Evolutionary conservation across 2,329 filamentous ascomycete species (phyloP).

Genomic region (Endothia cerciana): DNA sequence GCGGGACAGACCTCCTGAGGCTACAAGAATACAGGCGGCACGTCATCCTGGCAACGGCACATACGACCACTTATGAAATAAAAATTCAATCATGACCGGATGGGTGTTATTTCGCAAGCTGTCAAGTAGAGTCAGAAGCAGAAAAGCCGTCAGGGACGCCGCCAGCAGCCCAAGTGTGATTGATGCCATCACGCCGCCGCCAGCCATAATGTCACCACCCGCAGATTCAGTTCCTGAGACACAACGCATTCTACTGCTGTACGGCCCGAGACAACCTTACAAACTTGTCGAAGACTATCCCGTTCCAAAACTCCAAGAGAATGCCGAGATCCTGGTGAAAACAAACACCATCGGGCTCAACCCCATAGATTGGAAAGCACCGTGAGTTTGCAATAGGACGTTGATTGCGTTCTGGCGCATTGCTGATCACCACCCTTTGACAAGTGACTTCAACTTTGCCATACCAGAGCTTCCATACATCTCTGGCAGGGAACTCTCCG

Average conservation of each 20-base stretch:
- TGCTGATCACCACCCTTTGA: not conserved
- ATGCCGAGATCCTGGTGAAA: conserved; percentile 63
- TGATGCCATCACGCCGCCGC: conserved; percentile 3
- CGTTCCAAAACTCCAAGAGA: conserved; percentile 33
- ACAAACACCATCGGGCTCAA: conserved; percentile 71
- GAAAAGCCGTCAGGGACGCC: not conserved
- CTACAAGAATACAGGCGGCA: conserved; percentile 2
- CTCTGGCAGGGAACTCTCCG: conserved; percentile 71
- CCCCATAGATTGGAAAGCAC: conserved; percentile 76
- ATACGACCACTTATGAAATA: not conserved
- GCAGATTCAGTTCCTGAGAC: conserved; percentile 33
- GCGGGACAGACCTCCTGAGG: not conserved
- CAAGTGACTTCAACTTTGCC: conserved; percentile 71
- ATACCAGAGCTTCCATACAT: conserved; percentile 71
- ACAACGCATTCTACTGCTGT: conserved; percentile 38
- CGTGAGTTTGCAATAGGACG: conserved; percentile 53
- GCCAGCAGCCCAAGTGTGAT: not conserved
- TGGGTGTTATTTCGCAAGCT: conserved; percentile 25
- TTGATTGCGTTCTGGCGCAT: not conserved
- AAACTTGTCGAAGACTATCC: conserved; percentile 36
- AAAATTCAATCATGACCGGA: conserved; percentile 7
- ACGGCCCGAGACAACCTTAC: conserved; percentile 37
- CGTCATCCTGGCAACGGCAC: not conserved
- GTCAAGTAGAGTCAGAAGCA: conserved; percentile 17
- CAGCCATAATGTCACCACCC: conserved; percentile 13